Evolutionary conservation across 345 rosid species (phyloP).

Genomic region (Dimocarpus longan): DNA sequence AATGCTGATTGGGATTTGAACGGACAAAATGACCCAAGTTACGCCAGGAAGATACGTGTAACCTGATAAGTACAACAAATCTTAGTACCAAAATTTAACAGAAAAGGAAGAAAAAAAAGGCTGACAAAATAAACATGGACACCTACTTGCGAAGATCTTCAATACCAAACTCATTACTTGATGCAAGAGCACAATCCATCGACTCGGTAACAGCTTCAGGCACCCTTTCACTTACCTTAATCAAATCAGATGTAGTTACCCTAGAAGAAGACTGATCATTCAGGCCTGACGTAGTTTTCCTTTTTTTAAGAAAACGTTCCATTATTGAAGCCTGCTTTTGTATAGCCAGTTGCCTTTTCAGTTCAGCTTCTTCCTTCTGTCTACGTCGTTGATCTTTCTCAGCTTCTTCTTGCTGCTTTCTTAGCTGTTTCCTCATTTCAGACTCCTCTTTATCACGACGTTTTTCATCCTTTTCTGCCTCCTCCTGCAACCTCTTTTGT

Average conservation of each 20-base stretch:
- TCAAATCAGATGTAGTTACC: conserved; percentile 22
- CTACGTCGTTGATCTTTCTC: conserved; percentile 68
- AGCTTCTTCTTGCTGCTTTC: conserved; percentile 80
- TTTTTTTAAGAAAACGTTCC: conserved; percentile 80
- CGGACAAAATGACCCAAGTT: conserved; percentile 47
- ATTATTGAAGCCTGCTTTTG: conserved; percentile 90
- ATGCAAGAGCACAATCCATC: conserved; percentile 64
- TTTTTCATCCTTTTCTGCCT: conserved; percentile 53
- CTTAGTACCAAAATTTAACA: conserved; percentile 21
- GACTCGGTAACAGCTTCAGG: conserved; percentile 42
- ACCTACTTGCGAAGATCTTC: conserved; percentile 68
- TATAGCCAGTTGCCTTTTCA: conserved; percentile 56
- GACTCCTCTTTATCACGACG: conserved; percentile 63
- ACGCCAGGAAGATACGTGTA: conserved; percentile 75
- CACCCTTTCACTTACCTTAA: conserved; percentile 35
- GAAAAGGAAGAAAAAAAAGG: conserved; percentile 6
- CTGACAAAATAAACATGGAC: not conserved
- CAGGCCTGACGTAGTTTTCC: conserved; percentile 43
- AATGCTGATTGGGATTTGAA: conserved; percentile 50
- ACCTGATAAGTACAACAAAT: conserved; percentile 46
- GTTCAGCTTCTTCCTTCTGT: conserved; percentile 76
- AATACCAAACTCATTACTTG: conserved; percentile 42
- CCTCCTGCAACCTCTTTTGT: conserved; percentile 61
- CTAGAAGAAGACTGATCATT: conserved; percentile 37
- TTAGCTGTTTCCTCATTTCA: conserved; percentile 59